Conservation (phyloP, 2,329 filamentous ascomycete species). For the Ilyonectria robusta region DNA sequence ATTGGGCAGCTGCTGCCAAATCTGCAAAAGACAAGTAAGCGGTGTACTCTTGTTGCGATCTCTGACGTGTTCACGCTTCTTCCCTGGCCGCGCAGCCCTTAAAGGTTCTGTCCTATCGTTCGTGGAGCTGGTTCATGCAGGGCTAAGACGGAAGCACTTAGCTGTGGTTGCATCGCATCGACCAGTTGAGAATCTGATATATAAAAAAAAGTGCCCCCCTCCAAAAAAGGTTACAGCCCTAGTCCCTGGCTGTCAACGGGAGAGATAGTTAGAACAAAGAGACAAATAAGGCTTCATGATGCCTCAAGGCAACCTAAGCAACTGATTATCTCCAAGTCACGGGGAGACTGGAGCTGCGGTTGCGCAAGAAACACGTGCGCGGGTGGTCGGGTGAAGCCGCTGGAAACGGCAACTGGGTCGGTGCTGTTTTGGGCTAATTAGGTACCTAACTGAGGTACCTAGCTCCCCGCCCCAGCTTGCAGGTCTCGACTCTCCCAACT, state of each 20-base stretch:
- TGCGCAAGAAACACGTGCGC: not conserved
- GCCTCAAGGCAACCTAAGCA: not conserved
- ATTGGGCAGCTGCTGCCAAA: not conserved
- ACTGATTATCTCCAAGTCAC: not conserved
- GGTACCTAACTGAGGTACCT: too few relatives aligned
- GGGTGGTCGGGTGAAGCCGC: constrained; percentile 19
- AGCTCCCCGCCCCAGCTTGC: too few relatives aligned
- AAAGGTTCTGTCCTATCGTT: constrained; percentile 28
- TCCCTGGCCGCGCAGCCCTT: constrained; percentile 18
- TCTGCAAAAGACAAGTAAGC: not conserved
- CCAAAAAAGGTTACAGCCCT: not conserved
- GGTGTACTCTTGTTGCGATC: not conserved
- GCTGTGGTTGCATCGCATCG: constrained; percentile 22
- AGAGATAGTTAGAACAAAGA: not conserved
- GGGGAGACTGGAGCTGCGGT: not conserved
- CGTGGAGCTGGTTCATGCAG: constrained; percentile 27
- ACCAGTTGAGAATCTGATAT: not conserved
- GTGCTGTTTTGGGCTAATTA: constrained; percentile 12
- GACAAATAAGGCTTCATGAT: not conserved
- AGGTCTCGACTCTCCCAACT: not conserved
- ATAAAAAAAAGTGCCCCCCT: not conserved
- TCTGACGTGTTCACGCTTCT: constrained; percentile 28
- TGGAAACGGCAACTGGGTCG: not conserved
- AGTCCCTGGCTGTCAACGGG: not conserved
- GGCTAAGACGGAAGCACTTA: constrained; percentile 11